Evolutionary conservation across 1,139 yeast genomes (phyloP).

Genomic region (Tardiomyces digboiensis): DNA sequence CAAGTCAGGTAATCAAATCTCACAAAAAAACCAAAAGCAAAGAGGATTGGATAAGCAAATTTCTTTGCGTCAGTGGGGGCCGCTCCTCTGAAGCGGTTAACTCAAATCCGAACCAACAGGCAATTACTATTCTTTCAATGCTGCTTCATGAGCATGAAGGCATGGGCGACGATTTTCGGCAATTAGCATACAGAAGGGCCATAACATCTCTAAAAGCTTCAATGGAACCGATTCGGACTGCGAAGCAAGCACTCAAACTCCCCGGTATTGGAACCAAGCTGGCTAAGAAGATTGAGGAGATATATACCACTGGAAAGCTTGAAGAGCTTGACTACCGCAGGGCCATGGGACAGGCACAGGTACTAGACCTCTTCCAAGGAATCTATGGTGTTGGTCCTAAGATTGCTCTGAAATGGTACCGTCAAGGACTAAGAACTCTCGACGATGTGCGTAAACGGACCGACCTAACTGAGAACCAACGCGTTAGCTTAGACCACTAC

Average conservation of each 20-base stretch:
- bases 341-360: constrained; percentile 20
- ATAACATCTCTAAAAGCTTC: constrained; percentile 28
- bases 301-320: constrained; percentile 33
- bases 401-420: constrained; percentile 37
- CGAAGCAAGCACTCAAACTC: constrained; percentile 33
- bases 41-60: constrained; percentile 4
- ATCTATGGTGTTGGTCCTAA: constrained; percentile 47
- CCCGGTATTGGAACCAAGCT: constrained; percentile 39
- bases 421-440: constrained; percentile 32
- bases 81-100: not conserved
- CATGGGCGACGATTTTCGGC: constrained; percentile 35
- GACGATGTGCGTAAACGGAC: constrained; percentile 30
- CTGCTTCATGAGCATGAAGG: constrained; percentile 32
- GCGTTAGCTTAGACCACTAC: constrained; percentile 40
- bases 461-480: constrained; percentile 31
- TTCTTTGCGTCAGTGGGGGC: constrained; percentile 4
- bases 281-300: constrained; percentile 41
- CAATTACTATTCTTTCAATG: constrained; percentile 29
- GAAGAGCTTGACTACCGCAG: constrained; percentile 28
- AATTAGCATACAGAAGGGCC: constrained; percentile 41
- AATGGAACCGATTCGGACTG: constrained; percentile 27
- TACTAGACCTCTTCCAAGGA: constrained; percentile 31
- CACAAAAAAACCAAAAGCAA: constrained; percentile 1
- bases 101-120: constrained; percentile 26
- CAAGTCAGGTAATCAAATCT: constrained; percentile 1